A percentile compares a stretch with the other conserved stretches of the same genome.
Evolutionary conservation across 2,329 filamentous ascomycete species (phyloP).

Genomic region (Penicillium sp.): DNA sequence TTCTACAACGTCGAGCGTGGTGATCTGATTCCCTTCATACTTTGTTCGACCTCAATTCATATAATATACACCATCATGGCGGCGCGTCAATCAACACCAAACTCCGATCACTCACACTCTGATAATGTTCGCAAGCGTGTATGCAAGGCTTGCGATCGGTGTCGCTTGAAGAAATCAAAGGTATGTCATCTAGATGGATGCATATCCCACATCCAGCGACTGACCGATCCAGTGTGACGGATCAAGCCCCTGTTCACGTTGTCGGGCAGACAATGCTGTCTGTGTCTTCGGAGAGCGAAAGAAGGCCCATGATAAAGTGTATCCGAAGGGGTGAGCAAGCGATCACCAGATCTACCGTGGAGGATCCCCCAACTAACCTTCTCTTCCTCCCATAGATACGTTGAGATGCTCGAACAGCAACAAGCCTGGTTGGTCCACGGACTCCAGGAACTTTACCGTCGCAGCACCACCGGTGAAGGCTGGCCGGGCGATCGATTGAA

Average conservation of each 20-base stretch:
- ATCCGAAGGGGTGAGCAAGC: constrained; percentile 63
- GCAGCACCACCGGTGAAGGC: constrained; percentile 52
- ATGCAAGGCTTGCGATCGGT: constrained; percentile 67
- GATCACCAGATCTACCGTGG: neutral
- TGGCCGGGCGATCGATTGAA: constrained; percentile 59
- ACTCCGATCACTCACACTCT: constrained; percentile 42
- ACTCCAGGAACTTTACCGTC: constrained; percentile 61
- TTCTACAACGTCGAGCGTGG: neutral
- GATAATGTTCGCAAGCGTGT: constrained; percentile 60
- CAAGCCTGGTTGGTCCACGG: constrained; percentile 63
- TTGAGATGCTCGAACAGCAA: constrained; percentile 68
- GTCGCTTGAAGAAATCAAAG: constrained; percentile 67
- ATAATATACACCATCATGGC: constrained; percentile 31
- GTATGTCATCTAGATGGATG: constrained; percentile 37
- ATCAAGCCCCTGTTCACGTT: constrained; percentile 61
- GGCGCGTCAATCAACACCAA: constrained; percentile 41
- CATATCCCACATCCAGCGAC: constrained; percentile 10
- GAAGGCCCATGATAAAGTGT: constrained; percentile 67
- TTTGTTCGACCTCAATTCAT: neutral
- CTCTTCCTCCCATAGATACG: constrained; percentile 52
- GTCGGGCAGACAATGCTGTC: constrained; percentile 64
- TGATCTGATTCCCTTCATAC: constrained; percentile 1
- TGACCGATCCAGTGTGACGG: constrained; percentile 55
- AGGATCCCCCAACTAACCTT: constrained; percentile 6
- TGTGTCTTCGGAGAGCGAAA: constrained; percentile 67